A percentile compares a stretch with the other conserved stretches of the same genome.
Evolutionary conservation across 129 eudicot species (phyloP).

Genomic region (Dittrichia graveolens): DNA sequence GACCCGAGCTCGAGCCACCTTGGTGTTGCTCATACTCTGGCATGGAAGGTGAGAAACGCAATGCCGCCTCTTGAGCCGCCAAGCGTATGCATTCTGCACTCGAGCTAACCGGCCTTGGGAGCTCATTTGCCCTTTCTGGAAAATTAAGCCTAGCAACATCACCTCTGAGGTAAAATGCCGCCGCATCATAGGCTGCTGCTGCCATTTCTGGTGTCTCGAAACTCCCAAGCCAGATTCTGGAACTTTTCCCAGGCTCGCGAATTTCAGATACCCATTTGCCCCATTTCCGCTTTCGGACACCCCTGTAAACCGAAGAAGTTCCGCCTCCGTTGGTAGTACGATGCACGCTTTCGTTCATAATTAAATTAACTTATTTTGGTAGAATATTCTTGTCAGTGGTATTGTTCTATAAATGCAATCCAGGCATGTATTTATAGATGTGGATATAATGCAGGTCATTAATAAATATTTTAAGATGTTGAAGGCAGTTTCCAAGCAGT

Average conservation of each 20-base stretch:
- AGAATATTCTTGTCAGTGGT: conserved; percentile 16
- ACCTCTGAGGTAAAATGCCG: conserved; percentile 59
- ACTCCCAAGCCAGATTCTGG: conserved; percentile 63
- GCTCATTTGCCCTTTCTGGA: conserved; percentile 37
- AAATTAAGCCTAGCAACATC: conserved; percentile 46
- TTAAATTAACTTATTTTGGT: neutral
- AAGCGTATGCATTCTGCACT: conserved; percentile 54
- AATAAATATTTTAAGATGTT: conserved; percentile 17
- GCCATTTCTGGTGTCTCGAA: conserved; percentile 72
- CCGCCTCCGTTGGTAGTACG: conserved; percentile 38
- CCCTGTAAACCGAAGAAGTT: conserved; percentile 43
- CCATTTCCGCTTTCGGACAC: conserved; percentile 67
- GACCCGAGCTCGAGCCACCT: conserved; percentile 40
- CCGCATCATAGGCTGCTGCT: conserved; percentile 55
- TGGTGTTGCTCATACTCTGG: conserved; percentile 28
- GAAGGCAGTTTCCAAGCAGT: conserved; percentile 47
- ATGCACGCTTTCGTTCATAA: conserved; percentile 20
- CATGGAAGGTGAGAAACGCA: conserved; percentile 22
- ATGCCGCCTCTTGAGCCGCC: conserved; percentile 61
- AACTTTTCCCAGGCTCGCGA: conserved; percentile 53
- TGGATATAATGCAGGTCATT: conserved; percentile 28
- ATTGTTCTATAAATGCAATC: conserved; percentile 17
- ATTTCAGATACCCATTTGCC: conserved; percentile 73
- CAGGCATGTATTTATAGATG: conserved; percentile 44
- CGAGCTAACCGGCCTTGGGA: conserved; percentile 49